phyloP scores from a whole-genome alignment of 441 rosid genomes.

The Arabidopsis lyrata region DNA sequence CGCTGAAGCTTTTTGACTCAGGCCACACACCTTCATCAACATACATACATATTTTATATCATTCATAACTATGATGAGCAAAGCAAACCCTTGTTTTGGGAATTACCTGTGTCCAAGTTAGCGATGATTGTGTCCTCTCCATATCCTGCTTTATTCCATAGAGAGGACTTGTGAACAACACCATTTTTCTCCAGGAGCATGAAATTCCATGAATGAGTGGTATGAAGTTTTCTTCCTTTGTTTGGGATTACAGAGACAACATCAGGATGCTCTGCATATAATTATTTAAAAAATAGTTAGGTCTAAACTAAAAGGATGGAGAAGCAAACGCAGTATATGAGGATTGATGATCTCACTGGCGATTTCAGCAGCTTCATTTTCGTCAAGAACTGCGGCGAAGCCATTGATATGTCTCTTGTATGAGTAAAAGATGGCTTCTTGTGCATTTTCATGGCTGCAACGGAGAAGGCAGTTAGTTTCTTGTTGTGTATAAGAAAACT shows the following conservation, averaged over 20 bases:
- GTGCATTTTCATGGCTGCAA: constrained; percentile 52
- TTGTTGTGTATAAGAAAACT: neutral
- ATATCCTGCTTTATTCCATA: constrained; percentile 51
- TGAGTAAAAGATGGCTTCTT: constrained; percentile 62
- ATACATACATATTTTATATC: neutral
- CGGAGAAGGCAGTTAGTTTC: neutral
- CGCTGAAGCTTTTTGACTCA: constrained; percentile 71
- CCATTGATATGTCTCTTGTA: constrained; percentile 63
- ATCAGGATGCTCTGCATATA: constrained; percentile 51
- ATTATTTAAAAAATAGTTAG: neutral
- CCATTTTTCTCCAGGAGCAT: constrained; percentile 53
- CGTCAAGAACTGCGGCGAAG: constrained; percentile 66
- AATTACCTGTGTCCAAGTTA: constrained; percentile 56
- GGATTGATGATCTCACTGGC: constrained; percentile 48
- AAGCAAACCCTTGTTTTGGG: neutral
- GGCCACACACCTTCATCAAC: constrained; percentile 80
- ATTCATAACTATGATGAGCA: neutral
- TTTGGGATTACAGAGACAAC: constrained; percentile 55
- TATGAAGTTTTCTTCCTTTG: constrained; percentile 53
- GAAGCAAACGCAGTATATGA: neutral
- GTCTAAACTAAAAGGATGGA: neutral
- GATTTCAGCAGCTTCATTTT: constrained; percentile 51
- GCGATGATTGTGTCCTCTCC: constrained; percentile 58
- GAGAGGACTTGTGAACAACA: constrained; percentile 41
- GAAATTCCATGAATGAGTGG: constrained; percentile 63